A percentile compares a stretch with the other conserved stretches of the same genome.
Evolutionary conservation across 1,284 basidiomycete species (phyloP).

Genomic region (Ganoderma lucidum): DNA sequence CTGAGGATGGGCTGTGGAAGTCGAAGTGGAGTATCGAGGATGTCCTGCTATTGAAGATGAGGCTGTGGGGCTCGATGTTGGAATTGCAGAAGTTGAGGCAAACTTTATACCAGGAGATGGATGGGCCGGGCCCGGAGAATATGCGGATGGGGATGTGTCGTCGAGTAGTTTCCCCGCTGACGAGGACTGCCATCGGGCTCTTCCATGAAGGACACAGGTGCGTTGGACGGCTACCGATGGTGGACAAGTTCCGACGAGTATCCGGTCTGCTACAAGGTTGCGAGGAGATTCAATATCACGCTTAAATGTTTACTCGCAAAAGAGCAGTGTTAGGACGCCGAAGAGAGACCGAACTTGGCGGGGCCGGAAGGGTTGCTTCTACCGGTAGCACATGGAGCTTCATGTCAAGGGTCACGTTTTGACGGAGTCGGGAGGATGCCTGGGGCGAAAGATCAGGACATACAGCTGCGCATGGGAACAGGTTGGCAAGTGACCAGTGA

Average conservation of each 20-base stretch:
- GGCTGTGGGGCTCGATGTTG: slow-evolving; percentile 22
- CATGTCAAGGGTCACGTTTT: slow-evolving; percentile 6
- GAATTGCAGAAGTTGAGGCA: background rate
- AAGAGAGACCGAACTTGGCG: slow-evolving; percentile 23
- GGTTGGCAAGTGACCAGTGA: slow-evolving; percentile 13
- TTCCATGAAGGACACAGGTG: background rate
- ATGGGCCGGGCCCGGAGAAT: slow-evolving; percentile 18
- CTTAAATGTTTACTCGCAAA: background rate
- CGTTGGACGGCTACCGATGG: slow-evolving; percentile 11
- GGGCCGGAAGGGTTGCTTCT: background rate
- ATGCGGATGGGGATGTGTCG: slow-evolving; percentile 16
- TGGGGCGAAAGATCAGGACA: slow-evolving; percentile 1
- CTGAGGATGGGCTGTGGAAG: background rate
- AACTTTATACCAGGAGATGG: slow-evolving; percentile 20
- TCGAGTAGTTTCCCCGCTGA: slow-evolving; percentile 21
- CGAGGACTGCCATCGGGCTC: background rate
- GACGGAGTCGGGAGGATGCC: slow-evolving; percentile 1
- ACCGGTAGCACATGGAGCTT: slow-evolving; percentile 1
- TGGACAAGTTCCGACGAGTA: slow-evolving; percentile 19
- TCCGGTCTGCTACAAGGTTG: slow-evolving; percentile 14
- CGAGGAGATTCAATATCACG: background rate
- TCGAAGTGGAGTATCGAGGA: background rate
- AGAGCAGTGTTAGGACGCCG: slow-evolving; percentile 8
- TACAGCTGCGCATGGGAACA: slow-evolving; percentile 23
- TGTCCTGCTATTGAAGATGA: background rate